Evolutionary conservation across 148 eudicot genomes (phyloP).

Genomic region (Pharnaceum exiguum): DNA sequence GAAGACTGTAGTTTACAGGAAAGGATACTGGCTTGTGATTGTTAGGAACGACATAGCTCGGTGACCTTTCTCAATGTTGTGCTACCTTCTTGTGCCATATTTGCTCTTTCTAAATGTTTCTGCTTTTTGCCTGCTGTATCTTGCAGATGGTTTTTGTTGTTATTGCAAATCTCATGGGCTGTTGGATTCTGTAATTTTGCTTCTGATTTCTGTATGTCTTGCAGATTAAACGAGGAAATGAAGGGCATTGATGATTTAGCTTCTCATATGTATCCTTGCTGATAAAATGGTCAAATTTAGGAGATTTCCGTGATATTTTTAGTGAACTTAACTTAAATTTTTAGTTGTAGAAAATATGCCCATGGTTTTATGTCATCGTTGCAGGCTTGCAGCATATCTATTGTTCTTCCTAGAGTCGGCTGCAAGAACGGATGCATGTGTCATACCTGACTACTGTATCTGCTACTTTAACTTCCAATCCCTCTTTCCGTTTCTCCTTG

Average conservation of each 20-base stretch:
- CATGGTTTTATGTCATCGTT: neutral
- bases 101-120: neutral
- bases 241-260: slow-evolving; percentile 71
- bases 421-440: too few species aligned
- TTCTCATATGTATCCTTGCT: slow-evolving; percentile 72
- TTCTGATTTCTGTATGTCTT: slow-evolving; percentile 1
- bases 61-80: neutral
- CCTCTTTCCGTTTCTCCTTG: slow-evolving; percentile 33
- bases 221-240: slow-evolving; percentile 93
- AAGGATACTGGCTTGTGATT: neutral
- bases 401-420: neutral
- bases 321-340: neutral
- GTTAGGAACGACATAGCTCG: neutral
- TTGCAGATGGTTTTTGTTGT: neutral
- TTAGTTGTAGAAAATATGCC: too few species aligned
- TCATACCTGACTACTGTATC: too few species aligned
- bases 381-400: neutral
- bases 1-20: neutral
- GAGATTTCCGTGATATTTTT: neutral
- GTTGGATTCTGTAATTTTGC: neutral
- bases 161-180: neutral
- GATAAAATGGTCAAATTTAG: neutral
- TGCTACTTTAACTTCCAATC: neutral
- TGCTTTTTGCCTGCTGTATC: neutral
- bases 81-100: neutral